Evolutionary conservation across 352 stramenopile species (phyloP), one percentile per base, ranked within the genome.

Genomic region (Aphanomyces cochlioides): DNA sequence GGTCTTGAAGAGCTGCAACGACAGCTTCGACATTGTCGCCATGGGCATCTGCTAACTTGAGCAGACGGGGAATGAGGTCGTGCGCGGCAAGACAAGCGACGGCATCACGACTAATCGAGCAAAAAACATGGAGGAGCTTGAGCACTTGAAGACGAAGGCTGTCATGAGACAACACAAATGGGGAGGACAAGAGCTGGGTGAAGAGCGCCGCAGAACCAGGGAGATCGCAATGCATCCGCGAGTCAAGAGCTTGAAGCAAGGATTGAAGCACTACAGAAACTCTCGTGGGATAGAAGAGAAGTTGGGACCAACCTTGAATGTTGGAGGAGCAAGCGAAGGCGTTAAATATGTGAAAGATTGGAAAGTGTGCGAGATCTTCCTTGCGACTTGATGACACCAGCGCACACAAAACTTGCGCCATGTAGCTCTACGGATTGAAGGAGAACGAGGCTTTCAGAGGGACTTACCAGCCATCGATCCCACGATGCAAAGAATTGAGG

Each of bases 401-500:
- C 7, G 43, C 21, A 7, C 40, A 67, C 7, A 67, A 13, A 17
- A 34, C 12, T 8, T 67, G 59, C 17, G 17, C 59, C 39, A 67
- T 56, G 59, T 56, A 67, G 21, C 28, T n/a, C 59, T 67, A 43
- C 58, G 13, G 19, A 50, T 66, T 12, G 15, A 41, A 13, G n/a
- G 3, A 3, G 37, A 53, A 53, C 3, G 50, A 8, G n/a, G 7
- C 8, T 10, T n/a, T 36, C 5, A 39, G 38, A 19, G 7, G 17
- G 58, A n/a, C 7, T 34, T 53, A 66, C 58, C 58, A 54, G 59
- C 59, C 59, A 67, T 56, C 56, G 40, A 19, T 19, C 19, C 59
- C 59, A 67, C 15, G 59, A 41, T 3, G 59, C 59, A 56, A 54
- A 48, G 38, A 41, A 12, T 5, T 45, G 59, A 13, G 54, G 28